phyloP scores from a whole-genome alignment of 116 monocot genomes.

The Posidonia oceanica region DNA sequence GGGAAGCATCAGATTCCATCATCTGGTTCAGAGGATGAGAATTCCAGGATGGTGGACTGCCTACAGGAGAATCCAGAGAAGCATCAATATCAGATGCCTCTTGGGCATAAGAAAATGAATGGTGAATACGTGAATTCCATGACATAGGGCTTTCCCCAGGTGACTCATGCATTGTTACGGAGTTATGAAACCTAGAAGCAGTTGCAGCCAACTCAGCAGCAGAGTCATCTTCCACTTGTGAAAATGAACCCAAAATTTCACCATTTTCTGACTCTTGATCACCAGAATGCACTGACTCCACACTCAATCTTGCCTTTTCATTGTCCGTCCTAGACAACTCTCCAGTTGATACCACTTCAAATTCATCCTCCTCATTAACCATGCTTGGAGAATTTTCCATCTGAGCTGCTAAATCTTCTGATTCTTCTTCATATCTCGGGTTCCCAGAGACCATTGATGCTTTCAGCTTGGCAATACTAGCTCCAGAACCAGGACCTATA shows the following conservation, averaged over 20 bases:
- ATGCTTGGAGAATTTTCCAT: conserved; percentile 18
- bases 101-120: conserved; percentile 45
- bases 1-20: conserved; percentile 59
- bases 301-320: conserved; percentile 30
- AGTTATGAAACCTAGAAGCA: conserved; percentile 18
- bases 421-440: conserved; percentile 21
- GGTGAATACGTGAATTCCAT: conserved; percentile 44
- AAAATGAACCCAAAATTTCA: conserved; percentile 21
- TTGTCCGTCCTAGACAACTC: conserved; percentile 36
- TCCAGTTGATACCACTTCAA: conserved; percentile 25
- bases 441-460: conserved; percentile 15
- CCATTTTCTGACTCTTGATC: conserved; percentile 42
- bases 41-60: conserved; percentile 68
- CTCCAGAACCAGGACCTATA: conserved; percentile 31
- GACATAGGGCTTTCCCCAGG: conserved; percentile 47
- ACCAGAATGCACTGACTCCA: conserved; percentile 29
- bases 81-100: conserved; percentile 81
- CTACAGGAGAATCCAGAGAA: conserved; percentile 57
- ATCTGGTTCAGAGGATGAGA: conserved; percentile 52
- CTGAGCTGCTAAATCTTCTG: conserved; percentile 18
- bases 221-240: conserved; percentile 28
- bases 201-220: conserved; percentile 8
- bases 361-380: conserved; percentile 34
- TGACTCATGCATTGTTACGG: conserved; percentile 31
- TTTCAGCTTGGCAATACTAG: conserved; percentile 18